Conservation (phyloP, 768 basidiomycete genomes). For the Clitopilus passeckerianus region DNA sequence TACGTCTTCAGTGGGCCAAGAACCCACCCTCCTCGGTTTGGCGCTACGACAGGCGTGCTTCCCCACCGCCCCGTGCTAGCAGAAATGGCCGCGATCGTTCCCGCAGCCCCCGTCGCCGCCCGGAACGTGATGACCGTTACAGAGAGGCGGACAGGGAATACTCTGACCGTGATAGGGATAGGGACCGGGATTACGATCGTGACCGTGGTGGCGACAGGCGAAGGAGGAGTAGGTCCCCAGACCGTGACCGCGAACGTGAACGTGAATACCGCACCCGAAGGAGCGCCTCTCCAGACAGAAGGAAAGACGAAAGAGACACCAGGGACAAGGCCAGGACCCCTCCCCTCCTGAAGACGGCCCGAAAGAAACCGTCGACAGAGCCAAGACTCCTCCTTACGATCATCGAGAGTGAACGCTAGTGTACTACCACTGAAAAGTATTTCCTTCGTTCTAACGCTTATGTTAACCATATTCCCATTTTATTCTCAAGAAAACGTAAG, state of each 20-base stretch:
- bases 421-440: constrained; percentile 24
- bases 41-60: constrained; percentile 63
- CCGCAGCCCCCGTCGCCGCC: constrained; percentile 46
- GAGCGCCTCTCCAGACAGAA: constrained; percentile 36
- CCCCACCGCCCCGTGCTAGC: constrained; percentile 28
- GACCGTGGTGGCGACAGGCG: constrained; percentile 33
- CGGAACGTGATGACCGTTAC: constrained; percentile 33
- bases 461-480: not conserved
- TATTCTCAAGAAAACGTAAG: not conserved
- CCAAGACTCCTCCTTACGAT: constrained; percentile 59
- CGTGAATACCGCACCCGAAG: constrained; percentile 23
- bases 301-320: constrained; percentile 19
- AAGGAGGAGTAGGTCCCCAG: constrained; percentile 46
- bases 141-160: constrained; percentile 23
- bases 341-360: constrained; percentile 40
- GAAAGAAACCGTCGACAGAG: constrained; percentile 42
- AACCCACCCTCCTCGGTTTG: constrained; percentile 80
- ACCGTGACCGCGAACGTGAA: constrained; percentile 36
- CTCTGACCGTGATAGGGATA: constrained; percentile 24
- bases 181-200: constrained; percentile 32
- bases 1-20: constrained; percentile 66
- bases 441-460: constrained; percentile 2
- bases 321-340: constrained; percentile 49
- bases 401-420: not conserved
- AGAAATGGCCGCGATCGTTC: constrained; percentile 39